Conservation (phyloP, 176 grass and related monocot genomes). For the Rhynchospora pubera region DNA sequence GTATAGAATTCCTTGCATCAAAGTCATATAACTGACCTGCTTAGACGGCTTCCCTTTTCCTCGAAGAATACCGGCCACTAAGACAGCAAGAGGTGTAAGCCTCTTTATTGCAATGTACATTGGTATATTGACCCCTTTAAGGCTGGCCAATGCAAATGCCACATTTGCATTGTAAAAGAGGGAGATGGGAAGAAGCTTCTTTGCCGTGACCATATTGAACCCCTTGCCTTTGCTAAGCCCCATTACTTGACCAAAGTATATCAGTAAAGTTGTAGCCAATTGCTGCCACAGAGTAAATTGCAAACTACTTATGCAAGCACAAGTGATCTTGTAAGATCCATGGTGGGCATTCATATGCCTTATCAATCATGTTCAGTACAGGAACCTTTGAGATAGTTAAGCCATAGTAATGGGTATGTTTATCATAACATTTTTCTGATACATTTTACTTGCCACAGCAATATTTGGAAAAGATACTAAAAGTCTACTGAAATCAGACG, state of each 20-base stretch:
- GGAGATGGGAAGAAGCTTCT: constrained; percentile 80
- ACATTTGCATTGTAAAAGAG: constrained; percentile 98
- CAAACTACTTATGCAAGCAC: not conserved
- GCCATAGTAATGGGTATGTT: constrained; percentile 2
- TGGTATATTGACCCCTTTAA: constrained; percentile 96
- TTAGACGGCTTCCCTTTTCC: constrained; percentile 75
- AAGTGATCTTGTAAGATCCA: not conserved
- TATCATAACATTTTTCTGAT: not conserved
- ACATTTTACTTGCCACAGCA: not conserved
- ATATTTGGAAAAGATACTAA: not conserved
- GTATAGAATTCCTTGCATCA: not conserved
- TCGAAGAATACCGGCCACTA: constrained; percentile 46
- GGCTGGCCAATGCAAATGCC: constrained; percentile 87
- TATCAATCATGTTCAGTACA: not conserved
- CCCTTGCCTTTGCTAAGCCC: constrained; percentile 71
- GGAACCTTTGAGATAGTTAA: not conserved
- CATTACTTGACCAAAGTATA: constrained; percentile 61
- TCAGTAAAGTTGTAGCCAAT: constrained; percentile 67
- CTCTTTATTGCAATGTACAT: constrained; percentile 99
- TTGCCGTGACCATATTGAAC: constrained; percentile 54
- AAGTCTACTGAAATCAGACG: not conserved
- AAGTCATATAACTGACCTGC: constrained; percentile 33
- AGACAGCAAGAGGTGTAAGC: constrained; percentile 85
- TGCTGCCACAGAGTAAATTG: constrained; percentile 45
- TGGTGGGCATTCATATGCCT: not conserved